Percentiles rank a stretch among this genome's conserved stretches.
phyloP scores from a whole-genome alignment of 2,329 filamentous ascomycete species.

The Trichothecium sympodiale region DNA sequence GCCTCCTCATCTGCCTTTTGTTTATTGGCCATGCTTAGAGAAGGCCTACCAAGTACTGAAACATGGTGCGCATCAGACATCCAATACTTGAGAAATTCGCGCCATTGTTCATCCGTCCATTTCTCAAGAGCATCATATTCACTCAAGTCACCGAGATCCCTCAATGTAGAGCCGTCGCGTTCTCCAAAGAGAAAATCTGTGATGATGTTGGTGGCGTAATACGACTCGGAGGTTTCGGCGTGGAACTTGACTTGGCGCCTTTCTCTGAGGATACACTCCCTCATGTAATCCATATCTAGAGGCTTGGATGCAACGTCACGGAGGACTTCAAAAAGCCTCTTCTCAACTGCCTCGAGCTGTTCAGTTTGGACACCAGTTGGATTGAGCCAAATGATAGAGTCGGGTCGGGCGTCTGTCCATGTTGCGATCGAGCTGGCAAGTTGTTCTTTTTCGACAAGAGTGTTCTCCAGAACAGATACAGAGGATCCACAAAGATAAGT shows the following conservation, averaged over 20 bases:
- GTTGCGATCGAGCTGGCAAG: conserved; percentile 78
- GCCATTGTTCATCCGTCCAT: conserved; percentile 82
- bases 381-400: conserved; percentile 75
- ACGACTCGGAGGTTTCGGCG: conserved; percentile 69
- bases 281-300: conserved; percentile 82
- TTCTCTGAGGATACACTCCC: conserved; percentile 75
- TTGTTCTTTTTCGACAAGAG: conserved; percentile 85
- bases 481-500: conserved; percentile 89
- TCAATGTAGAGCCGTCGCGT: conserved; percentile 68
- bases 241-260: conserved; percentile 72
- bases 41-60: conserved; percentile 81
- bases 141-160: conserved; percentile 40
- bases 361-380: conserved; percentile 79
- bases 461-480: conserved; percentile 82
- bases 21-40: conserved; percentile 64
- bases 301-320: conserved; percentile 69
- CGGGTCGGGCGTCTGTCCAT: conserved; percentile 68
- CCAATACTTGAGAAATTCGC: conserved; percentile 70
- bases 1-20: conserved; percentile 73
- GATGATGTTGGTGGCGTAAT: conserved; percentile 79
- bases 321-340: conserved; percentile 74
- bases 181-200: conserved; percentile 86
- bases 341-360: conserved; percentile 73
- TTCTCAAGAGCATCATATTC: conserved; percentile 60
- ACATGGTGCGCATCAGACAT: conserved; percentile 77